Evolutionary conservation across 805 yeast genomes (phyloP), one percentile per base, ranked within the genome.

Genomic region (Scheffersomyces amazonensis): DNA sequence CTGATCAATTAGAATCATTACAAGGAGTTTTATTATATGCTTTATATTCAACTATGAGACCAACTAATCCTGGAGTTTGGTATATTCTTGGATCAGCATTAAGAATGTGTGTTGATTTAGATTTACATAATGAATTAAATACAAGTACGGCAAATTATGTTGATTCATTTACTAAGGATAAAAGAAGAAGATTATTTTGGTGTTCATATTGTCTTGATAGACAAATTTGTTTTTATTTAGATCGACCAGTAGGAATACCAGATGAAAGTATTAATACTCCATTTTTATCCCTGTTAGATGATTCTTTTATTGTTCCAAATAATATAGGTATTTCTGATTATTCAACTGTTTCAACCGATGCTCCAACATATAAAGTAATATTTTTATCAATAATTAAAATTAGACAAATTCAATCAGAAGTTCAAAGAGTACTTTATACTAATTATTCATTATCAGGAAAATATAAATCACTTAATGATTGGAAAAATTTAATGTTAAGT

Each of bases 11-110:
- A 27, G 95, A 86, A 49, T 72, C 84, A 1, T 58, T 89, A 3
- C 91, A 85, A 52, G 89, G 90, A 0, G 65, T 86, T 11, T 55
- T 89, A 13, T 64, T 87, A 11, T 62, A 85, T 30, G 78, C 91
- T 0, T 54, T 82, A 4, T 89, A 84, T 54, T 79, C 95, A 1
- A 71, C 83, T 23, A 87, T 89, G 96, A 72, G 96, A 40, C 96
- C 96, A 0, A 81, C 91, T 1, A 77, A 78, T 11, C 96, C 96
- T 0, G 93, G 96, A 3, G 87, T 87, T n/a, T 89, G 97, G 97
- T 87, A 87, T 55, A 78, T 85, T 3, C 64, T 87, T 46, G 96
- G 96, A 0, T 77, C 87, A 1, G 89, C 91, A 0, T 60, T 87
- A 35, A 71, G 96, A 43, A 60, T 87, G 35, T 81, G 91, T 49